phyloP scores from a whole-genome alignment of 2,329 filamentous ascomycete species.

The Teratosphaeria epicoccoides region DNA sequence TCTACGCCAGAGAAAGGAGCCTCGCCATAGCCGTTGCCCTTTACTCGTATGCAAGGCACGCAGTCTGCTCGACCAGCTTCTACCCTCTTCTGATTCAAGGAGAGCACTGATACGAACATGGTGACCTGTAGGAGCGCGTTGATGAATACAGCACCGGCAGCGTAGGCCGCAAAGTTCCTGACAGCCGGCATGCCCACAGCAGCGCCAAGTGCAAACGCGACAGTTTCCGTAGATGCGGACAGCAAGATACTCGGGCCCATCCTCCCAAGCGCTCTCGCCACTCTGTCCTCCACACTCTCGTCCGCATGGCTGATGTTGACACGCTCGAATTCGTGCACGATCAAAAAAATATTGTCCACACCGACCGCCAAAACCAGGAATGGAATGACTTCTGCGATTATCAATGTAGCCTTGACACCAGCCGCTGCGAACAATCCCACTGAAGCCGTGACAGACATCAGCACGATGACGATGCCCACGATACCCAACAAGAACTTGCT shows the following conservation, averaged over 20 bases:
- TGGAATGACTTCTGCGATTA: constrained; percentile 96
- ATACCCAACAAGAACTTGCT: constrained; percentile 96
- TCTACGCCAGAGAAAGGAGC: constrained; percentile 58
- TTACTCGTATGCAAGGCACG: constrained; percentile 77
- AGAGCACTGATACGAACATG: constrained; percentile 87
- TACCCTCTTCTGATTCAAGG: constrained; percentile 82
- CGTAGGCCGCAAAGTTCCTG: constrained; percentile 92
- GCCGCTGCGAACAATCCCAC: constrained; percentile 89
- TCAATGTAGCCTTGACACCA: constrained; percentile 87
- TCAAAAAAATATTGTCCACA: constrained; percentile 97
- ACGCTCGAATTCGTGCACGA: constrained; percentile 94
- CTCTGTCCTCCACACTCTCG: constrained; percentile 71
- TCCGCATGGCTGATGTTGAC: constrained; percentile 89
- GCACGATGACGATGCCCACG: constrained; percentile 83
- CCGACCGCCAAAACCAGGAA: constrained; percentile 94
- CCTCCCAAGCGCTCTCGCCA: constrained; percentile 78
- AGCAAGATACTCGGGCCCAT: constrained; percentile 96
- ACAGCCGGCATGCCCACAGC: constrained; percentile 98
- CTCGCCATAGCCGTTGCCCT: constrained; percentile 53
- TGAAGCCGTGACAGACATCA: constrained; percentile 94
- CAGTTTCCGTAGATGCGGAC: constrained; percentile 87
- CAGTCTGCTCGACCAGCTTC: constrained; percentile 85
- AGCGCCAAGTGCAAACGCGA: constrained; percentile 82
- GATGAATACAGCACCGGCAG: constrained; percentile 90
- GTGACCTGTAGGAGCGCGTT: constrained; percentile 96